Evolutionary conservation across 176 grass and related monocot species (phyloP).

Genomic region (Leersia perrieri): DNA sequence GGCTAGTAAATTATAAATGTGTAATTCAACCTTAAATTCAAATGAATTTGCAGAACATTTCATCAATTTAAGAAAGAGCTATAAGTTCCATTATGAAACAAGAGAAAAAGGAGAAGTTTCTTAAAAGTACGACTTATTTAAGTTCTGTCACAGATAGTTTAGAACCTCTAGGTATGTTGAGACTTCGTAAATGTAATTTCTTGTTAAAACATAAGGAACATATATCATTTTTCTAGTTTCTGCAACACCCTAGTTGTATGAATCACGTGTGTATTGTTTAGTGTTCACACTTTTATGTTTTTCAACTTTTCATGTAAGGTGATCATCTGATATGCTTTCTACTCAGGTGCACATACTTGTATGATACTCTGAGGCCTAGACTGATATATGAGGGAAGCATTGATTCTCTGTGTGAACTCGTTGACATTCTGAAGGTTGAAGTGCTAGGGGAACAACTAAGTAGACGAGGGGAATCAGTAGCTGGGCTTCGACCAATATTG

Average conservation of each 20-base stretch:
- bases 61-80: not conserved
- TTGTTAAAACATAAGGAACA: not conserved
- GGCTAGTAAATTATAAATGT: not conserved
- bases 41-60: not conserved
- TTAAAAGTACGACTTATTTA: not conserved
- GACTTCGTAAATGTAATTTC: not conserved
- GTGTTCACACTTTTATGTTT: constrained; percentile 1
- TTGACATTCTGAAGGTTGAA: constrained; percentile 94
- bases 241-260: not conserved
- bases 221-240: not conserved
- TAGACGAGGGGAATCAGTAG: constrained; percentile 77
- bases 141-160: not conserved
- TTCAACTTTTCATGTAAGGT: not conserved
- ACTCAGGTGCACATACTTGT: constrained; percentile 86
- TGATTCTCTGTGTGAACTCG: constrained; percentile 90
- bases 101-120: not conserved
- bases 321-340: constrained; percentile 8
- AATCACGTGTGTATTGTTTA: not conserved
- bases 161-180: not conserved
- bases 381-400: constrained; percentile 95
- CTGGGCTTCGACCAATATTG: constrained; percentile 69
- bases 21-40: not conserved
- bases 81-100: not conserved
- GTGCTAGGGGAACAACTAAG: constrained; percentile 80
- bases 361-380: constrained; percentile 90